Conservation (phyloP, 2,329 filamentous ascomycete genomes). For the Mycosphaerella arachidis region DNA sequence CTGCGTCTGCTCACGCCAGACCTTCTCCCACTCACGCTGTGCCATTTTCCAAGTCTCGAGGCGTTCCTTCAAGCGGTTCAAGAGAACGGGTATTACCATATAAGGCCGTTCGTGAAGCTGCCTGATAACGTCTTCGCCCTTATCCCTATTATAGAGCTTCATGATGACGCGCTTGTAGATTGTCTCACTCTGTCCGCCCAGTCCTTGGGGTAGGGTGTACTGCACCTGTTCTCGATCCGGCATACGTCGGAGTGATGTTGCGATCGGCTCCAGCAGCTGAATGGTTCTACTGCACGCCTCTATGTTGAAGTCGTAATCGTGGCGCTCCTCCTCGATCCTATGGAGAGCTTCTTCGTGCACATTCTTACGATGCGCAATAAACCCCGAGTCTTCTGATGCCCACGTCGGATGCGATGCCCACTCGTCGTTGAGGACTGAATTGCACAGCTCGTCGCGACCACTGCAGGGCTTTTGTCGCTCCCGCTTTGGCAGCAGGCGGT, state of each 20-base stretch:
- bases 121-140: slow-evolving; percentile 77
- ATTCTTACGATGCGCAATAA: slow-evolving; percentile 97
- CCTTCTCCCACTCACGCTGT: slow-evolving; percentile 97
- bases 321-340: slow-evolving; percentile 93
- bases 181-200: slow-evolving; percentile 89
- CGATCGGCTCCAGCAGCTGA: slow-evolving; percentile 89
- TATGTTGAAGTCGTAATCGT: slow-evolving; percentile 98
- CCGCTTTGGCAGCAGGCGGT: slow-evolving; percentile 82
- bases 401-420: slow-evolving; percentile 99
- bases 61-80: slow-evolving; percentile 89
- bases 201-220: slow-evolving; percentile 75
- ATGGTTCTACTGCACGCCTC: slow-evolving; percentile 93
- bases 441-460: slow-evolving; percentile 90
- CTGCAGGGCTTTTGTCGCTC: slow-evolving; percentile 89
- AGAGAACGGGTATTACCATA: slow-evolving; percentile 79
- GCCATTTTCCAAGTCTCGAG: slow-evolving; percentile 97
- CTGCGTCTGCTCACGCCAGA: slow-evolving; percentile 94
- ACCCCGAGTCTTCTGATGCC: slow-evolving; percentile 96
- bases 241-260: slow-evolving; percentile 82
- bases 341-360: slow-evolving; percentile 90
- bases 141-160: slow-evolving; percentile 88
- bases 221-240: slow-evolving; percentile 57
- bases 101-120: slow-evolving; percentile 82
- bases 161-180: slow-evolving; percentile 97
- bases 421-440: slow-evolving; percentile 89